These are phyloP conservation scores for Ceratocystis huliohia DNA, from an alignment of 2,329 filamentous ascomycete species.

Conservation along the genomic window DNA sequence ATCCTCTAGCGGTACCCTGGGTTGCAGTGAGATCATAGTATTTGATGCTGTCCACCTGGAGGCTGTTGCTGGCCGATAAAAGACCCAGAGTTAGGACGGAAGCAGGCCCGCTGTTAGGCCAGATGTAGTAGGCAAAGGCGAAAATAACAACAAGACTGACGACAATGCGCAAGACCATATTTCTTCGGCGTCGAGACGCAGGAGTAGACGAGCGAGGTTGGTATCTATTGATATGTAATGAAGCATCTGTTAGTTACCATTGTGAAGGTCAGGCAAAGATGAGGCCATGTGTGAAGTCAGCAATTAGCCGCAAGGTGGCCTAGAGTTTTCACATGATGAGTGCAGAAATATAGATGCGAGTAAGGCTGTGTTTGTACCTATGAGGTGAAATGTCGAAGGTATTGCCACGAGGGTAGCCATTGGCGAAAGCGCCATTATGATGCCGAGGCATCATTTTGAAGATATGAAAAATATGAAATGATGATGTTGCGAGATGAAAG, in stretches of 20 bases:
- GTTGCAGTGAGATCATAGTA: slow-evolving; percentile 94
- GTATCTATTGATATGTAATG: slow-evolving; percentile 46
- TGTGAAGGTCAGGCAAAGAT: neutral
- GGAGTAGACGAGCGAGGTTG: slow-evolving; percentile 67
- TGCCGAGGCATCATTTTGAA: slow-evolving; percentile 76
- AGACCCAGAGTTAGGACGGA: slow-evolving; percentile 58
- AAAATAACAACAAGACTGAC: slow-evolving; percentile 45
- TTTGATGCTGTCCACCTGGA: slow-evolving; percentile 84
- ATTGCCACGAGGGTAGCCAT: slow-evolving; percentile 66
- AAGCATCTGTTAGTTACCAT: slow-evolving; percentile 3
- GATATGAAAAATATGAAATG: slow-evolving; percentile 16
- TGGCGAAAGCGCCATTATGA: slow-evolving; percentile 59
- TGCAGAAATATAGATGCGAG: neutral
- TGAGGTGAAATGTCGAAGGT: slow-evolving; percentile 83
- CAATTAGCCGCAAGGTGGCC: neutral
- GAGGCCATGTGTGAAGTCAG: neutral
- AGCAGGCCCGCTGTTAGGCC: slow-evolving; percentile 45
- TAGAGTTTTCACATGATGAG: neutral
- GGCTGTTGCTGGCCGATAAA: slow-evolving; percentile 51
- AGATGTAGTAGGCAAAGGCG: slow-evolving; percentile 62
- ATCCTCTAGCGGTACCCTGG: slow-evolving; percentile 79
- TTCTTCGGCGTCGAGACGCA: slow-evolving; percentile 58
- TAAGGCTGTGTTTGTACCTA: slow-evolving; percentile 44
- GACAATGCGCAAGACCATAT: slow-evolving; percentile 56
- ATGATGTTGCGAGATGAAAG: neutral